Conservation (phyloP, 352 stramenopile species). For the Thraustochytrium sp. region DNA sequence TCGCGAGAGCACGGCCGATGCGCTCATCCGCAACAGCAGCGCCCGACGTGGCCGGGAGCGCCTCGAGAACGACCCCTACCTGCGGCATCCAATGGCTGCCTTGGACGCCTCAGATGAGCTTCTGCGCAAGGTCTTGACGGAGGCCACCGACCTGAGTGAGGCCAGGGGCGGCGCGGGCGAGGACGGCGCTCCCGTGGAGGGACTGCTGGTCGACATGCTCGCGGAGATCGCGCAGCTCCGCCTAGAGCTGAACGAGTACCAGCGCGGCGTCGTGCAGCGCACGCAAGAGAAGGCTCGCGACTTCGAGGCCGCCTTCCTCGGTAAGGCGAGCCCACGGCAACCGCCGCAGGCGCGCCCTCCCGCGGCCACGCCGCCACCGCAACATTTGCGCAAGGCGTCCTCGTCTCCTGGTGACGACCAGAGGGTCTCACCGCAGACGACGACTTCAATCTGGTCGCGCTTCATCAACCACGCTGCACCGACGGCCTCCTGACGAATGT, state of each 20-base stretch:
- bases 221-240: background rate
- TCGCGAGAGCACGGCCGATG: background rate
- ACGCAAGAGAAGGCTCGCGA: slow-evolving; percentile 19
- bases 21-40: background rate
- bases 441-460: background rate
- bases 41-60: background rate
- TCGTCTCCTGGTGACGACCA: background rate
- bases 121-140: background rate
- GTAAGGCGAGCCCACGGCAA: background rate
- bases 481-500: too few species aligned
- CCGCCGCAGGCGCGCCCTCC: background rate
- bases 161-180: background rate
- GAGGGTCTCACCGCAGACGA: background rate
- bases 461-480: background rate
- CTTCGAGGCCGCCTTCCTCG: slow-evolving; percentile 1
- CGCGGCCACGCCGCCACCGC: background rate
- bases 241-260: slow-evolving; percentile 36
- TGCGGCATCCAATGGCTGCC: background rate
- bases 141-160: background rate
- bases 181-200: background rate
- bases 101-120: slow-evolving; percentile 29
- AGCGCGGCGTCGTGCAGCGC: slow-evolving; percentile 6
- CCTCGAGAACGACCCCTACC: background rate
- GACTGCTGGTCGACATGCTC: background rate
- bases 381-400: background rate